Conservation (phyloP, 352 stramenopile species). For the Stramenopiles sp. region DNA sequence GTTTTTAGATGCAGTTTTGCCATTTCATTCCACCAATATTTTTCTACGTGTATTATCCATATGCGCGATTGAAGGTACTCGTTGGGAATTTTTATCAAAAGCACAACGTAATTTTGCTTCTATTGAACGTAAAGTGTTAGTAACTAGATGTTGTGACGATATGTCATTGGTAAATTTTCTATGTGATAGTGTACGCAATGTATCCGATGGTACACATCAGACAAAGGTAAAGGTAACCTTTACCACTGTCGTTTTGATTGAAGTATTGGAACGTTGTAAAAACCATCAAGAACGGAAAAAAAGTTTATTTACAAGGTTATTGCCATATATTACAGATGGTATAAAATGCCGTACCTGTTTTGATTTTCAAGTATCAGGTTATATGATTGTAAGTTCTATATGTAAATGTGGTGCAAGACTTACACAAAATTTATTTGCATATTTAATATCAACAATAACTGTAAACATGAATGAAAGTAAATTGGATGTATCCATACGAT, state of each 20-base stretch:
- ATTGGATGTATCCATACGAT: not conserved
- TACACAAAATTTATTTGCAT: not conserved
- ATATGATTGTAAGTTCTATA: not conserved
- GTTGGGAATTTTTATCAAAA: slow-evolving; percentile 12
- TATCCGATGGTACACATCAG: not conserved
- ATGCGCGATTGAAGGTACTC: slow-evolving; percentile 22
- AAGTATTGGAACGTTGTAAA: not conserved
- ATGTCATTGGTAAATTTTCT: not conserved
- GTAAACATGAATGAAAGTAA: not conserved
- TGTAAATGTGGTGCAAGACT: not conserved
- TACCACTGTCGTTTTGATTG: not conserved
- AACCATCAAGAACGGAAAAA: not conserved
- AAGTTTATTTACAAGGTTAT: not conserved
- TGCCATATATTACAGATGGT: not conserved
- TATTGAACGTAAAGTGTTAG: not conserved
- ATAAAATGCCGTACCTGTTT: not conserved
- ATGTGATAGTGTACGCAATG: not conserved
- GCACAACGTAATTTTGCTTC: not conserved
- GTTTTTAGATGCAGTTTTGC: slow-evolving; percentile 48
- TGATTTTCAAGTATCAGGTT: not conserved
- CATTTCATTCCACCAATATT: slow-evolving; percentile 55
- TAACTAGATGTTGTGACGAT: not conserved
- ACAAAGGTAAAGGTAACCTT: not conserved
- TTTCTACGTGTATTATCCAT: slow-evolving; percentile 49
- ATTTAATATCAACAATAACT: not conserved